Evolutionary conservation across 108 stramenopile species (phyloP).

Genomic region (Fragilaria crotonensis): DNA sequence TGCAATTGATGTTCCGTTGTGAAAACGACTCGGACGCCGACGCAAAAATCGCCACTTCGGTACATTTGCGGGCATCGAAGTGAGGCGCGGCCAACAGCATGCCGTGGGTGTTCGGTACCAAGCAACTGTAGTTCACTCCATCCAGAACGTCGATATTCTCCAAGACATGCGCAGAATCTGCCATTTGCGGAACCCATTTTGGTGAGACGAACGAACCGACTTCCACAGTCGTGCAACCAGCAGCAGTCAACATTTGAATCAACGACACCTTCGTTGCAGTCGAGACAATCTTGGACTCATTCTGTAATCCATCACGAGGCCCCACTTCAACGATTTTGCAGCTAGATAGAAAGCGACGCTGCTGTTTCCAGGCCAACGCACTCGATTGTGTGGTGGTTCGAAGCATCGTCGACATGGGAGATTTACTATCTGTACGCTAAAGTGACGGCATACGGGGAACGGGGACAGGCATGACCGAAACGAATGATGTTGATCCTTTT

Average conservation of each 20-base stretch:
- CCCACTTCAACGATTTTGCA: conserved; percentile 51
- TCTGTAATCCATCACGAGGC: conserved; percentile 76
- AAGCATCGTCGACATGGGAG: too few species aligned
- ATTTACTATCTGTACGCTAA: too few species aligned
- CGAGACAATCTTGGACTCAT: conserved; percentile 44
- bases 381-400: too few species aligned
- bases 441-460: too few species aligned
- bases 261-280: conserved; percentile 49
- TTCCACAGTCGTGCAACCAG: conserved; percentile 70
- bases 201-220: conserved; percentile 80
- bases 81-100: conserved; percentile 40
- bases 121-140: conserved; percentile 19
- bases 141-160: conserved; percentile 7
- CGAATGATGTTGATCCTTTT: too few species aligned
- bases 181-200: conserved; percentile 91
- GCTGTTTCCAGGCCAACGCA: too few species aligned
- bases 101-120: conserved; percentile 78
- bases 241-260: conserved; percentile 37
- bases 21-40: conserved; percentile 84
- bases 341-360: background rate
- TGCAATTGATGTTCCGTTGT: conserved; percentile 78
- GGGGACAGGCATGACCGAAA: too few species aligned
- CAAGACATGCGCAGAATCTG: conserved; percentile 54
- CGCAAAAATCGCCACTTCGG: conserved; percentile 83
- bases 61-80: conserved; percentile 7